phyloP scores from a whole-genome alignment of 2,329 filamentous ascomycete genomes.

The Colletotrichum sp. region DNA sequence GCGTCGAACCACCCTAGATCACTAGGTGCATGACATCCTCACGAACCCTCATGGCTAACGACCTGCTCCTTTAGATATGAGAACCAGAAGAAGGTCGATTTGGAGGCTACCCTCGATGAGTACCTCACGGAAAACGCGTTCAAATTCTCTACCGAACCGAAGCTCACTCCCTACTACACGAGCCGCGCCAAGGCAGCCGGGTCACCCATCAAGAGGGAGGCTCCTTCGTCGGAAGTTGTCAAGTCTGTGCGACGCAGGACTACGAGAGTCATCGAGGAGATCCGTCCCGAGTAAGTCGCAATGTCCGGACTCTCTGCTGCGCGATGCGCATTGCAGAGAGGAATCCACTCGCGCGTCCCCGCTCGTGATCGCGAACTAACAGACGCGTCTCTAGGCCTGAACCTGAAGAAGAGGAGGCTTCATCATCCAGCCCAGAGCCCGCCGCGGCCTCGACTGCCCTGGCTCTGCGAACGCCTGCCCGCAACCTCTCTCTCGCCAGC shows the following conservation, averaged over 20 bases:
- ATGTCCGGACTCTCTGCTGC: not conserved
- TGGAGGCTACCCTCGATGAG: conserved; percentile 77
- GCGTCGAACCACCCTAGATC: conserved; percentile 13
- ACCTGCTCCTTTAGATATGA: conserved; percentile 61
- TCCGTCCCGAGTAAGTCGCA: conserved; percentile 46
- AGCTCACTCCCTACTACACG: conserved; percentile 78
- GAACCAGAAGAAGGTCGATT: conserved; percentile 76
- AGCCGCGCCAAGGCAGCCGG: conserved; percentile 63
- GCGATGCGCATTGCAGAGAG: not conserved
- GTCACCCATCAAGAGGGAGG: conserved; percentile 68
- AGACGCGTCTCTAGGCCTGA: conserved; percentile 1
- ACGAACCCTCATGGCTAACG: conserved; percentile 3
- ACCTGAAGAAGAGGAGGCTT: not conserved
- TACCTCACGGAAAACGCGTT: conserved; percentile 73
- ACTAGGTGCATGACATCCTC: conserved; percentile 25
- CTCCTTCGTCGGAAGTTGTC: conserved; percentile 40
- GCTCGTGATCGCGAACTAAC: conserved; percentile 6
- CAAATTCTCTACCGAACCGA: conserved; percentile 66
- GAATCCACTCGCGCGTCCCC: not conserved
- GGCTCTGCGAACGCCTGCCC: conserved; percentile 51
- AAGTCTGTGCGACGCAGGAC: conserved; percentile 52
- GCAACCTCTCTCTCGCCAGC: conserved; percentile 57
- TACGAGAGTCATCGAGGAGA: conserved; percentile 51
- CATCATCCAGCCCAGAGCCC: conserved; percentile 27
- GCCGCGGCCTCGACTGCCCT: conserved; percentile 48